Conservation (phyloP, 805 yeast species). For the Priceomyces castillae region DNA sequence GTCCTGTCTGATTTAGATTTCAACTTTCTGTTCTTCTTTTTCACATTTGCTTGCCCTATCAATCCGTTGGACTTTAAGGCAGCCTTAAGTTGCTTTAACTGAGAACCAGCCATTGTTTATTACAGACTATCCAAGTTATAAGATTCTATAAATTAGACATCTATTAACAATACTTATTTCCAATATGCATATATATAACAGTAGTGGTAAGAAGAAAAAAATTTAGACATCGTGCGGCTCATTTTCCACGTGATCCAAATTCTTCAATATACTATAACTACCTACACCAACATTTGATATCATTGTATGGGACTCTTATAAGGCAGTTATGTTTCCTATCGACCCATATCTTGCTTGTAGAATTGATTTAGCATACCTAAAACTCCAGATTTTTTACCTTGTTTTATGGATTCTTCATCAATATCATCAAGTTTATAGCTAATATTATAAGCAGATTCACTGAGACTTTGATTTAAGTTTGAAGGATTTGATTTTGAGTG, state of each 20-base stretch:
- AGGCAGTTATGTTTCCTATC: slow-evolving; percentile 12
- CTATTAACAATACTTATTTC: too few species aligned
- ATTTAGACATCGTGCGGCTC: slow-evolving; percentile 15
- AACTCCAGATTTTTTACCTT: slow-evolving; percentile 51
- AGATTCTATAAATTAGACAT: too few species aligned
- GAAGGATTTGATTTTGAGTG: neutral
- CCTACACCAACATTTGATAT: too few species aligned
- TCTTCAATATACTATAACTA: too few species aligned
- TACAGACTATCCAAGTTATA: neutral
- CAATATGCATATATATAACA: neutral
- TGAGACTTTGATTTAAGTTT: slow-evolving; percentile 5
- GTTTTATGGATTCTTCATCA: slow-evolving; percentile 26
- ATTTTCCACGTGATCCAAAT: too few species aligned
- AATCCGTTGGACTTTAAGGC: slow-evolving; percentile 75
- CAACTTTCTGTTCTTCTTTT: slow-evolving; percentile 50
- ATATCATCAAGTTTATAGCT: slow-evolving; percentile 32
- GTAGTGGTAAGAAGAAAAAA: slow-evolving; percentile 5
- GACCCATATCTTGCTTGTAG: slow-evolving; percentile 50
- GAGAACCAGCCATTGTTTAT: slow-evolving; percentile 74
- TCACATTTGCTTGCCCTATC: slow-evolving; percentile 78
- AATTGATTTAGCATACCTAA: slow-evolving; percentile 78
- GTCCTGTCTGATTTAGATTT: slow-evolving; percentile 53
- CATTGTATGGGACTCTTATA: too few species aligned
- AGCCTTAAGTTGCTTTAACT: slow-evolving; percentile 77
- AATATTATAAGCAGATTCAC: slow-evolving; percentile 28